Evolutionary conservation across 1,284 basidiomycete genomes (phyloP).

Genomic region (Rhodofomes roseus): DNA sequence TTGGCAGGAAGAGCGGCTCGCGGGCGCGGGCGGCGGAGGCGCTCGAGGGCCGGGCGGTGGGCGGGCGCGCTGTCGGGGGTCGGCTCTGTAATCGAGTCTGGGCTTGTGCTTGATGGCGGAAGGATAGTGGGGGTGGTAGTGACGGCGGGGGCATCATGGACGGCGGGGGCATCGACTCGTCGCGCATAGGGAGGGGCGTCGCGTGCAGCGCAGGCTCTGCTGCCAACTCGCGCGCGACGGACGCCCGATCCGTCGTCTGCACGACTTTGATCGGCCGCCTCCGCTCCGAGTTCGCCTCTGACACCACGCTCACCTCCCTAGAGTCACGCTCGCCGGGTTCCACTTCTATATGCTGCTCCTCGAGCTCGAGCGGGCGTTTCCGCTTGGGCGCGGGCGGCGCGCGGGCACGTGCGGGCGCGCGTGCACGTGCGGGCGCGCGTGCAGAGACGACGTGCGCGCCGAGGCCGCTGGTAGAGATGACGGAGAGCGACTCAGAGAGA

Average conservation of each 20-base stretch:
- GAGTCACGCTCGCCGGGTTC: neutral
- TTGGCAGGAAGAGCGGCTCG: conserved; percentile 63
- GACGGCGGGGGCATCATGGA: conserved; percentile 12
- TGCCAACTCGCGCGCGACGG: conserved; percentile 20
- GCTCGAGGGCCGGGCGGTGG: neutral
- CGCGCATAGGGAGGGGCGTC: neutral
- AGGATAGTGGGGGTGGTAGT: conserved; percentile 17
- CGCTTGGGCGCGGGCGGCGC: neutral
- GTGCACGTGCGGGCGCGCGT: neutral
- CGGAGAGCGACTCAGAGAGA: conserved; percentile 58
- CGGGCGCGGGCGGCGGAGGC: conserved; percentile 6
- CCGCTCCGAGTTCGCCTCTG: conserved; percentile 7
- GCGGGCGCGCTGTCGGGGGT: conserved; percentile 1
- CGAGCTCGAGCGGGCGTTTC: conserved; percentile 12
- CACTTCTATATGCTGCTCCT: neutral
- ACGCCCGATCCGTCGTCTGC: conserved; percentile 40
- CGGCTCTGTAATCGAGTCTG: too few relatives aligned
- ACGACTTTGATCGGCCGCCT: conserved; percentile 57
- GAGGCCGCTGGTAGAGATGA: conserved; percentile 69
- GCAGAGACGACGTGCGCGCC: conserved; percentile 20
- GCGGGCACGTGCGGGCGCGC: too few relatives aligned
- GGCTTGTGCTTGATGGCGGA: too few relatives aligned
- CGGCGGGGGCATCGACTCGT: conserved; percentile 29
- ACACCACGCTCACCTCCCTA: neutral
- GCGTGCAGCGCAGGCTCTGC: neutral